Evolutionary conservation across 331 rosid genomes (phyloP), one percentile per base, ranked within the genome.

Genomic region (Rosa hybrid): DNA sequence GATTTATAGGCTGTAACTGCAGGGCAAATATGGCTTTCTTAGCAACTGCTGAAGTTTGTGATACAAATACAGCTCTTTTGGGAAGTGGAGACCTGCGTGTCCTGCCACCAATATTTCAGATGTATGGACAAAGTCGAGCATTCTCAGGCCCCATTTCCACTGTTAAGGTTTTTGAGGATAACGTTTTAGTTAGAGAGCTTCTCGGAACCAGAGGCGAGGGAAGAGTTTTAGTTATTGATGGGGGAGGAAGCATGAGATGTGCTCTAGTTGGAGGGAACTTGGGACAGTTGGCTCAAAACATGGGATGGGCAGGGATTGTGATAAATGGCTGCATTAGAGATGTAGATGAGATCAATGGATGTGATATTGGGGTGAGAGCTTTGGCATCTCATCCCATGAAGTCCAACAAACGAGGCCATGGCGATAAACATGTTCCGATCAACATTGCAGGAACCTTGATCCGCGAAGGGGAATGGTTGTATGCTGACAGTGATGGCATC

Each of bases 321-420:
- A 88, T 92, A 6, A 92, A 90, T 82, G 97, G 97, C 0, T 92
- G 97, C 82, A 60, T 92, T 54, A 90, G 97, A 86, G 97, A 90
- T 83, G 94, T 90, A 7, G 97, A 92, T 75, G 96, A 92, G 82
- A 90, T 90, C 72, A 90, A 86, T 80, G 87, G 77, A 3, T 92
- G 96, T 84, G 86, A 83, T 18, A 69, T 92, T 69, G 96, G 94
- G 6, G 94, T 90, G 14, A 89, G 94, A 74, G 97, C 97, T 9
- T 78, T 92, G 89, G 90, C 84, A 14, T 78, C 96, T 53, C 69
- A 89, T 85, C 97, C 97, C 4, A 53, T 85, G 77, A 90, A 72
- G 70, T 86, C 96, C 0, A 86, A 76, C 82, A 92, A 88, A 77
- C 86, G 78, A 38, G 91, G 94, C 48, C 41, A 50, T 0, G 96